phyloP scores from a whole-genome alignment of 257 asterid genomes.

The Plantago ovata region DNA sequence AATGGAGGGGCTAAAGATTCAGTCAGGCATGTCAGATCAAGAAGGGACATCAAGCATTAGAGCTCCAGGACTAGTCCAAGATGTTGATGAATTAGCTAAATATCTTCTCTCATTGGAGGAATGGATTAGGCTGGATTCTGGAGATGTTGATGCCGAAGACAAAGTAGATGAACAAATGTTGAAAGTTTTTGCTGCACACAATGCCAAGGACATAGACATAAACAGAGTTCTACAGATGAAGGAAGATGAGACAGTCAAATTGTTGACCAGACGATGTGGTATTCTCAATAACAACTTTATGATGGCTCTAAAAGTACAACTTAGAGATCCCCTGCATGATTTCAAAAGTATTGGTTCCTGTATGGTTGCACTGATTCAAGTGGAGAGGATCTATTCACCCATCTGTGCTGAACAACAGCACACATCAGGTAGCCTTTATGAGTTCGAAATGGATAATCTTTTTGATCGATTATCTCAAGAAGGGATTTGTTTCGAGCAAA shows the following conservation, averaged over 20 bases:
- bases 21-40: slow-evolving; percentile 55
- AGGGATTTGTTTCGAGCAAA: slow-evolving; percentile 21
- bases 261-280: slow-evolving; percentile 18
- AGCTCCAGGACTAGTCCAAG: slow-evolving; percentile 23
- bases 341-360: slow-evolving; percentile 62
- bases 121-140: slow-evolving; percentile 52
- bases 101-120: slow-evolving; percentile 49
- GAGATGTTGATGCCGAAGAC: slow-evolving; percentile 21
- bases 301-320: slow-evolving; percentile 66
- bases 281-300: slow-evolving; percentile 34
- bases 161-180: slow-evolving; percentile 27
- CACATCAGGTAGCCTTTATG: slow-evolving; percentile 19
- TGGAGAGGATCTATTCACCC: slow-evolving; percentile 33
- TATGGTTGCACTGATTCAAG: slow-evolving; percentile 63
- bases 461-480: slow-evolving; percentile 17
- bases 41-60: slow-evolving; percentile 56
- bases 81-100: slow-evolving; percentile 41
- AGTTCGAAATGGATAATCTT: slow-evolving; percentile 18
- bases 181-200: slow-evolving; percentile 37
- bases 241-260: slow-evolving; percentile 15
- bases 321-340: slow-evolving; percentile 73
- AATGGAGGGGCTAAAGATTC: slow-evolving; percentile 73
- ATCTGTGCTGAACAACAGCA: slow-evolving; percentile 9
- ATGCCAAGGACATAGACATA: slow-evolving; percentile 25
- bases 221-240: slow-evolving; percentile 8